These are phyloP conservation scores for Arabidopsis suecica DNA, from an alignment of 345 rosid genomes.

Conservation along the genomic window DNA sequence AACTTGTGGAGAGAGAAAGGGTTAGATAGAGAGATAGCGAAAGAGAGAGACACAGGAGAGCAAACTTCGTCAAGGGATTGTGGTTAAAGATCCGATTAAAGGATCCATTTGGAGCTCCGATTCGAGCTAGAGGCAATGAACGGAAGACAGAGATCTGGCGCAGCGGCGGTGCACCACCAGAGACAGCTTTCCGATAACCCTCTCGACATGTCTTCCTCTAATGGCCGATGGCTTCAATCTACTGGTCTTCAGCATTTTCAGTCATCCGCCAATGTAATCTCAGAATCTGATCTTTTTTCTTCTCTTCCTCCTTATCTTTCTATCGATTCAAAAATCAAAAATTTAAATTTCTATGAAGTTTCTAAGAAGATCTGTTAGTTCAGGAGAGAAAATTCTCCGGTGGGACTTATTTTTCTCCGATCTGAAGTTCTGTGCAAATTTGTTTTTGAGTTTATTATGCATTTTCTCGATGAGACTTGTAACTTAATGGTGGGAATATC, in stretches of 20 bases:
- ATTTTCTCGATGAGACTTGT: conserved; percentile 7
- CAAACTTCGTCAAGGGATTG: not conserved
- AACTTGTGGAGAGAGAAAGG: conserved; percentile 44
- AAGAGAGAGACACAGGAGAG: conserved; percentile 5
- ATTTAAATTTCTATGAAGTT: not conserved
- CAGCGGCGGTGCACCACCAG: conserved; percentile 78
- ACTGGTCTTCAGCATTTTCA: conserved; percentile 90
- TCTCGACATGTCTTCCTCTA: conserved; percentile 66
- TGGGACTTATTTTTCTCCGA: not conserved
- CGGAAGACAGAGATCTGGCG: conserved; percentile 88
- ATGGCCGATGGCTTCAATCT: conserved; percentile 94
- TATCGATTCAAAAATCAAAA: not conserved
- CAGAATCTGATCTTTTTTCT: conserved; percentile 24
- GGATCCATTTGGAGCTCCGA: conserved; percentile 43
- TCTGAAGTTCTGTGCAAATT: not conserved
- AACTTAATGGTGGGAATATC: conserved; percentile 9
- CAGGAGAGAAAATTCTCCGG: not conserved
- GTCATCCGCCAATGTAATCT: conserved; percentile 49
- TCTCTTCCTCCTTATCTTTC: not conserved
- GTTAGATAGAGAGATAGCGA: conserved; percentile 1
- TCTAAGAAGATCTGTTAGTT: conserved; percentile 9
- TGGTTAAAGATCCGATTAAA: conserved; percentile 37
- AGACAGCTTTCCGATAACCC: conserved; percentile 79
- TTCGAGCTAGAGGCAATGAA: conserved; percentile 55
- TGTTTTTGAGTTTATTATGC: conserved; percentile 8